Evolutionary conservation across 2,329 filamentous ascomycete genomes (phyloP), one percentile per base, ranked within the genome.

Genomic region (Phialophora verrucosa): DNA sequence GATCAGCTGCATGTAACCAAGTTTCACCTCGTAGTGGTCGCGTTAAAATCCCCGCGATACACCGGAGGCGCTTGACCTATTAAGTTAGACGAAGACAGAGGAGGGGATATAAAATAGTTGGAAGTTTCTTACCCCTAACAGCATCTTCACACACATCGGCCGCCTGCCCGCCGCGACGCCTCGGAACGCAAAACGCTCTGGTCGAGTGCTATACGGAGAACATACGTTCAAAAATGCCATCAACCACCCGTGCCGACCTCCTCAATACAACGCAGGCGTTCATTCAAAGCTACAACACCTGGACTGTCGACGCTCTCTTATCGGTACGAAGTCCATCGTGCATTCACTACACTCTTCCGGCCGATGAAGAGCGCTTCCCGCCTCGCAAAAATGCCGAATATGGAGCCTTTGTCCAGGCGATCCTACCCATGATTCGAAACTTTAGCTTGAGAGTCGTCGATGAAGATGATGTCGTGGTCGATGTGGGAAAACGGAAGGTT

Each of bases 401-500:
- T 29, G 53, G 14, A 29, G 29, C 29, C 4, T 56, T 31, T 14
- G 32, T 56, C 27, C 53, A 35, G 53, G 4, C 27, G 2, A 6
- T 35, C 53, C 10, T 56, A 23, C n/a, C 53, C 8, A 8, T 32
- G 53, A 7, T 29, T 12, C 53, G 32, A 5, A 20, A n/a, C 4
- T 31, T 23, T 27, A 20, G 27, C 20, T 20, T 32, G 29, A 20
- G 10, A 10, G 7, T 32, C 53, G 53, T 31, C 4, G 53, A 56
- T 4, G 53, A 31, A 32, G 53, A 56, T n/a, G 32, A 23, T 20
- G 29, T 38, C 2, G 27, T 20, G n/a, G 17, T 56, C 53, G 27
- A 56, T 35, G 53, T 32, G 53, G 53, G n/a, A 17, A 56, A 20
- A 27, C 53, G 38, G 38, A 44, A n/a, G 17, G 38, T 44, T 20